These are phyloP conservation scores for Rhodofomes roseus DNA, from an alignment of 1,284 basidiomycete genomes.

Conservation along the genomic window DNA sequence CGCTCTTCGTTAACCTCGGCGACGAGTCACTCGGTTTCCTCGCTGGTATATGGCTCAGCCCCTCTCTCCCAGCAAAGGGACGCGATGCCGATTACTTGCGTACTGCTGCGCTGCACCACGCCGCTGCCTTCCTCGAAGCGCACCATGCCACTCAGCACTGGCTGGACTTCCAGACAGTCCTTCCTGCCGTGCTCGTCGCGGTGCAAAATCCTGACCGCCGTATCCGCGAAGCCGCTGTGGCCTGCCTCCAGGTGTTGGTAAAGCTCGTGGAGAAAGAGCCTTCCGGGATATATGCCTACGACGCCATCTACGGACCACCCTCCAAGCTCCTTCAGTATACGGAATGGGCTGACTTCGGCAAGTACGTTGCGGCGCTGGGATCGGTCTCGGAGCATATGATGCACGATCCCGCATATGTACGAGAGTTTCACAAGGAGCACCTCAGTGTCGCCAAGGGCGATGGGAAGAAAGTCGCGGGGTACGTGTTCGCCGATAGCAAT, in stretches of 20 bases:
- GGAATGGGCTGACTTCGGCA: conserved; percentile 66
- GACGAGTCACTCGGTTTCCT: conserved; percentile 82
- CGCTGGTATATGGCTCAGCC: conserved; percentile 55
- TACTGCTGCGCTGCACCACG: conserved; percentile 55
- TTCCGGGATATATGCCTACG: conserved; percentile 74
- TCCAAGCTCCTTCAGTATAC: conserved; percentile 75
- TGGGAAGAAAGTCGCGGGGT: conserved; percentile 65
- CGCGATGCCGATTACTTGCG: conserved; percentile 31
- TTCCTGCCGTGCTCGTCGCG: conserved; percentile 75
- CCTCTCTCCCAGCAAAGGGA: conserved; percentile 4
- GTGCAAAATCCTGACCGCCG: conserved; percentile 50
- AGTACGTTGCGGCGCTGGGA: conserved; percentile 61
- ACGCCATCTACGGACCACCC: conserved; percentile 73
- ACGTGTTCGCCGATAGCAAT: conserved; percentile 22
- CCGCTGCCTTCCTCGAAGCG: conserved; percentile 77
- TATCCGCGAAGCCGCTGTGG: conserved; percentile 62
- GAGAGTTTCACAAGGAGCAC: conserved; percentile 59
- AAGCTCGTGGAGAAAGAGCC: conserved; percentile 40
- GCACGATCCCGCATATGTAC: conserved; percentile 66
- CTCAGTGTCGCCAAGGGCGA: conserved; percentile 47
- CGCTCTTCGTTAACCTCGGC: conserved; percentile 66
- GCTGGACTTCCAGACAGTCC: conserved; percentile 82
- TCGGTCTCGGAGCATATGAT: conserved; percentile 59
- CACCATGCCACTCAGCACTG: conserved; percentile 52
- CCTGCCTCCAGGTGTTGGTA: conserved; percentile 52